phyloP scores from a whole-genome alignment of 306 rosid species.

The Echinosophora koreensis region DNA sequence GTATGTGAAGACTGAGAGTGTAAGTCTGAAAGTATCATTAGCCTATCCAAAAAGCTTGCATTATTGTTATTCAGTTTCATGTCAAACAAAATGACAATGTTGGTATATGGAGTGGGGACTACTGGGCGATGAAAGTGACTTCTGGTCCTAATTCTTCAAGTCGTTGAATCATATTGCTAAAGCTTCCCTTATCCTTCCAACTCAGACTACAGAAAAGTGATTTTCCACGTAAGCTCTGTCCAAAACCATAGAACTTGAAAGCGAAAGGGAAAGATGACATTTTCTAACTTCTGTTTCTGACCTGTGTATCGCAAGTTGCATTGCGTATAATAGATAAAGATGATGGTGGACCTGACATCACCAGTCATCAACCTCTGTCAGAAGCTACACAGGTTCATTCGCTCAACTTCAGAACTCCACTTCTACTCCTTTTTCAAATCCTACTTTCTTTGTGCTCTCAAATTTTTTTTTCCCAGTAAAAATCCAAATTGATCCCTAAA shows the following conservation, averaged over 20 bases:
- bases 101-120: neutral
- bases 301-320: slow-evolving; percentile 9
- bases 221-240: neutral
- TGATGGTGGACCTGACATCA: neutral
- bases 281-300: neutral
- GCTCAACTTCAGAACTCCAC: neutral
- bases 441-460: neutral
- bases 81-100: neutral
- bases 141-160: neutral
- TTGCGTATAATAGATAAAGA: neutral
- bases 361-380: neutral
- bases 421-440: neutral
- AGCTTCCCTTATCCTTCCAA: slow-evolving; percentile 6
- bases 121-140: slow-evolving; percentile 24
- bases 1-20: neutral
- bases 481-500: no score
- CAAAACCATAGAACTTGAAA: neutral
- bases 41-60: neutral
- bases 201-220: neutral
- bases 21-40: no score
- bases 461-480: no score
- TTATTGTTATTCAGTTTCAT: neutral
- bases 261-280: neutral
- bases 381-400: neutral
- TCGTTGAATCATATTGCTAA: neutral